These are phyloP conservation scores for Xanthoparmelia taractica DNA, from an alignment of 495 filamentous ascomycete species.

Conservation along the genomic window DNA sequence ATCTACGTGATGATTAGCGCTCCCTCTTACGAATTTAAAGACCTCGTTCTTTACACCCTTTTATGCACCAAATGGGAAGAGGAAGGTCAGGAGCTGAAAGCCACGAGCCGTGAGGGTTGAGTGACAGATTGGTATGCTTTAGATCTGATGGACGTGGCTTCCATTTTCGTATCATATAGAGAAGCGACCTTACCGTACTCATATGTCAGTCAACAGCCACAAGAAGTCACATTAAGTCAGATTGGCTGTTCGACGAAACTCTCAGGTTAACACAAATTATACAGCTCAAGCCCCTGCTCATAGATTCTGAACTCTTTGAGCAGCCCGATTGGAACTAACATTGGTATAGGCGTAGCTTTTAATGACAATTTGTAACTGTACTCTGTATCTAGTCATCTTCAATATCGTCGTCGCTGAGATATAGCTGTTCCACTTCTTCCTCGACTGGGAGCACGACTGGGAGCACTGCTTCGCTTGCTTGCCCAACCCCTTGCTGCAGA, in stretches of 20 bases:
- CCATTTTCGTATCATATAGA: neutral
- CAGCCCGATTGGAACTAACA: neutral
- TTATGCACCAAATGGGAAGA: neutral
- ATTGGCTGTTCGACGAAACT: neutral
- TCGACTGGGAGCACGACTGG: constrained; percentile 28
- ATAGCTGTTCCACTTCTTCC: constrained; percentile 53
- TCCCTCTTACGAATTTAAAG: neutral
- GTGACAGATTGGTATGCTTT: neutral
- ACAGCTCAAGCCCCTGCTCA: neutral
- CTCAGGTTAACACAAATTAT: neutral
- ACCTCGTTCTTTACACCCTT: neutral
- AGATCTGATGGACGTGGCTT: neutral
- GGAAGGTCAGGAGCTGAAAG: neutral
- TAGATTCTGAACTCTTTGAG: neutral
- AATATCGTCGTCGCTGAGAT: constrained; percentile 93
- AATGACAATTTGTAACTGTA: neutral
- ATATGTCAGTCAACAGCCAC: neutral
- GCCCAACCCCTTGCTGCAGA: constrained; percentile 12
- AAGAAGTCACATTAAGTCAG: neutral
- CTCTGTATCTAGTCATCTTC: constrained; percentile 75
- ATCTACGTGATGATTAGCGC: neutral
- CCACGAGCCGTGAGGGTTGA: neutral
- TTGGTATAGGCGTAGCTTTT: neutral
- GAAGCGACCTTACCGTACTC: neutral
- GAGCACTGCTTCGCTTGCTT: constrained; percentile 20